Percentiles rank a stretch among this genome's conserved stretches.
These are phyloP conservation scores for Anaeromyces robustus DNA, from an alignment of 192 early-diverging fungal genomes.

Conservation along the genomic window DNA sequence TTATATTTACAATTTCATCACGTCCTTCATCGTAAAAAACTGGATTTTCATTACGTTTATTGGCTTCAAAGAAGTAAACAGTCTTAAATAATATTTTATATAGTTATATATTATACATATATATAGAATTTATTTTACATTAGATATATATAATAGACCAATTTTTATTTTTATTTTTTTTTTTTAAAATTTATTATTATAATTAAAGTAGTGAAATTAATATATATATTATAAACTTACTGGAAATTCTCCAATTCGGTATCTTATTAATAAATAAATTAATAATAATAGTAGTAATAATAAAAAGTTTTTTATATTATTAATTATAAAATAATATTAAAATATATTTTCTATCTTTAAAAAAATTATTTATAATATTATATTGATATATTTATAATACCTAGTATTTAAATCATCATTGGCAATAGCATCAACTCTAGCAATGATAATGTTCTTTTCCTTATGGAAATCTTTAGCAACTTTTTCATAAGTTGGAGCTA, in stretches of 20 bases:
- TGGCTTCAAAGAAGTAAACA: background rate
- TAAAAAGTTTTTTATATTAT: too few relatives aligned
- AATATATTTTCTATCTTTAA: too few relatives aligned
- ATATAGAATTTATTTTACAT: too few relatives aligned
- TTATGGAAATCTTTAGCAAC: background rate
- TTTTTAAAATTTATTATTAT: too few relatives aligned
- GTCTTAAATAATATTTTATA: background rate
- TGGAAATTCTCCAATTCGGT: background rate
- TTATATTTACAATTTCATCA: background rate
- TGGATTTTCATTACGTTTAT: background rate
- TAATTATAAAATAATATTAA: too few relatives aligned
- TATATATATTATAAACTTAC: background rate
- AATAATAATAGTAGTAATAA: too few relatives aligned
- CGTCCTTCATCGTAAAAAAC: background rate
- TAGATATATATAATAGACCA: too few relatives aligned
- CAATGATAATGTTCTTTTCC: background rate
- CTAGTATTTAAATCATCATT: background rate
- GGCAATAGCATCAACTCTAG: background rate
- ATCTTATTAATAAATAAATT: background rate
- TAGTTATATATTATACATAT: too few relatives aligned
- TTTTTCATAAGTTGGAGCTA: background rate
- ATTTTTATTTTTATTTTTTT: too few relatives aligned
- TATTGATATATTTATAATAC: too few relatives aligned
- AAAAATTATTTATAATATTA: too few relatives aligned
- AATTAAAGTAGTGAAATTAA: too few relatives aligned